Evolutionary conservation across 768 basidiomycete genomes (phyloP), one percentile per base, ranked within the genome.

Genomic region (Serpula lacrymans): DNA sequence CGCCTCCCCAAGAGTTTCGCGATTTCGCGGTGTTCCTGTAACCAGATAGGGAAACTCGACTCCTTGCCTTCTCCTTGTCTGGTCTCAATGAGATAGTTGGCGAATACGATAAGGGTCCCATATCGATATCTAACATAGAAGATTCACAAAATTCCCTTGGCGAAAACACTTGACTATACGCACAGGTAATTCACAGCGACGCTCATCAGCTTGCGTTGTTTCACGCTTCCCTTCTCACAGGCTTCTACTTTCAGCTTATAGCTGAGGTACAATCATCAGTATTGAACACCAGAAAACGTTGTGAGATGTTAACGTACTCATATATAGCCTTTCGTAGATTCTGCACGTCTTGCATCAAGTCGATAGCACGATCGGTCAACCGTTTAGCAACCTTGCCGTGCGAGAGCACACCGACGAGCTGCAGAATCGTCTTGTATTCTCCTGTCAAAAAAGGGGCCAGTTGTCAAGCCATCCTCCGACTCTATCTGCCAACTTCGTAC

Each of bases 341-440:
- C 63, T 99, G 96, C 0, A 99, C 94, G 48, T 94, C 93, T 64
- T 89, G 86, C 88, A 93, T 92, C 50, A 83, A 64, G 62, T 98
- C 94, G 50, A 96, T 82, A 2, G 87, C 91, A 17, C 79, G 69
- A 59, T 98, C 95, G 0, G 92, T 84, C 45, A 98, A 60, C 29
- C 82, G 78, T 63, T 99, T 99, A 9, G 96, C 95, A 8, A 82
- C 68, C 62, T 97, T 97, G 14, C 96, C 95, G 52, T 94, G 77
- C 6, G 88, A 87, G 22, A 97, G 75, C 9, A 97, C 85, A 4
- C 90, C 85, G 33, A 96, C 90, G 42, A 99, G 84, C 47, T 94
- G 92, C 29, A 99, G 67, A 47, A 98, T 96, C 3, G 84, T 88
- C 70, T 97, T 97, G 71, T 97, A 99, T 54, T 98, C 94, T 27